These are phyloP conservation scores for Leccinum angustisporum DNA, from an alignment of 1,284 basidiomycete species.

Conservation along the genomic window DNA sequence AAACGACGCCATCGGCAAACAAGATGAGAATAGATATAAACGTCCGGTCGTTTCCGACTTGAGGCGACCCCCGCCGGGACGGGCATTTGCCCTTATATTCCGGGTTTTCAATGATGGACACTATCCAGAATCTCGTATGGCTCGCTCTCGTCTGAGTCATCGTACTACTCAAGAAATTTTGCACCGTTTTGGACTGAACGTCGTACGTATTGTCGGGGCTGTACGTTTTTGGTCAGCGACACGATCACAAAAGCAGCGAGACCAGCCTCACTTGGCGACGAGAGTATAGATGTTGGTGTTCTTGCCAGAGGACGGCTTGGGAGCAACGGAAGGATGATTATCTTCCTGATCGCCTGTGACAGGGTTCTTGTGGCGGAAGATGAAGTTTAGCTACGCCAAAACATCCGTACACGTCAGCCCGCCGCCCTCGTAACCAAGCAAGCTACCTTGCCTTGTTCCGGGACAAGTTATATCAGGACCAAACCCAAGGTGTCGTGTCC, in stretches of 20 bases:
- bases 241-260: neutral
- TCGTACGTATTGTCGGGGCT: constrained; percentile 96
- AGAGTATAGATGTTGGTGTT: constrained; percentile 91
- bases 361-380: constrained; percentile 95
- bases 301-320: constrained; percentile 86
- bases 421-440: neutral
- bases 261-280: constrained; percentile 74
- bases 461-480: constrained; percentile 88
- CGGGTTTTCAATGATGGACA: constrained; percentile 94
- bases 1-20: constrained; percentile 77
- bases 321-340: constrained; percentile 88
- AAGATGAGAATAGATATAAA: constrained; percentile 84
- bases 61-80: constrained; percentile 75
- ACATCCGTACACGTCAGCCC: constrained; percentile 5
- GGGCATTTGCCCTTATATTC: constrained; percentile 96
- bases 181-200: constrained; percentile 86
- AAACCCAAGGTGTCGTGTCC: constrained; percentile 96
- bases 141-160: constrained; percentile 87
- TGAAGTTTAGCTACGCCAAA: constrained; percentile 84
- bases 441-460: constrained; percentile 67
- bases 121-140: constrained; percentile 89
- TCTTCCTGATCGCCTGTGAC: constrained; percentile 91
- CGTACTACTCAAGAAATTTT: constrained; percentile 67
- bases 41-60: too few relatives aligned
- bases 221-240: constrained; percentile 1